Conservation (phyloP, 2,329 filamentous ascomycete species). For the Claviceps paspali region DNA sequence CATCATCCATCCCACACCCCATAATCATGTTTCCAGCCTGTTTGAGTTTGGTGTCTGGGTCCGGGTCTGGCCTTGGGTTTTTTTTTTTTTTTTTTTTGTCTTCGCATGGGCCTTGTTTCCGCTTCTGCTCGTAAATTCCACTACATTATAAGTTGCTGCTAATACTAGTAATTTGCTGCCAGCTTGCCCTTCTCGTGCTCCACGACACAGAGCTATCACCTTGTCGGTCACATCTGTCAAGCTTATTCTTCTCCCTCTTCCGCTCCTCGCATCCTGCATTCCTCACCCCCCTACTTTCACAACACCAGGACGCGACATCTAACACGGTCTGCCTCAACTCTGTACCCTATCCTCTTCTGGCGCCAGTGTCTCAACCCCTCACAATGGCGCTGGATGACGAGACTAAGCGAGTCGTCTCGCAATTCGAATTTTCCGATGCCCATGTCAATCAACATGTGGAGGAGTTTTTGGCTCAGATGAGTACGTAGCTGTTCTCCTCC, state of each 20-base stretch:
- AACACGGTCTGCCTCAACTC: slow-evolving; percentile 39
- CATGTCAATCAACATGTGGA: slow-evolving; percentile 66
- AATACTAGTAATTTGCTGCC: slow-evolving; percentile 1
- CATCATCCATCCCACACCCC: slow-evolving; percentile 2
- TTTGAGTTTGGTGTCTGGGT: not conserved
- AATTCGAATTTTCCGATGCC: slow-evolving; percentile 72
- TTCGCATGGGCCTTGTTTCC: not conserved
- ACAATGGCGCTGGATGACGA: slow-evolving; percentile 52
- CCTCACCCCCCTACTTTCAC: slow-evolving; percentile 5
- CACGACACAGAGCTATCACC: slow-evolving; percentile 29
- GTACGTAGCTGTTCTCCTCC: slow-evolving; percentile 29
- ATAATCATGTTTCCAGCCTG: not conserved
- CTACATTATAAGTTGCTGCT: not conserved
- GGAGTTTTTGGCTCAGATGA: slow-evolving; percentile 79
- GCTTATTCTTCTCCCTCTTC: slow-evolving; percentile 7
- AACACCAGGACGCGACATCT: slow-evolving; percentile 19
- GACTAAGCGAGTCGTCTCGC: slow-evolving; percentile 62
- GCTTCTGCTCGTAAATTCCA: not conserved
- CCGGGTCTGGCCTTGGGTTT: not conserved
- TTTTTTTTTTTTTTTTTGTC: no score
- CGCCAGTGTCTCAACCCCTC: slow-evolving; percentile 38
- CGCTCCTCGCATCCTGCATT: slow-evolving; percentile 5
- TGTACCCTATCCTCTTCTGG: slow-evolving; percentile 36
- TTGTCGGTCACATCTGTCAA: slow-evolving; percentile 10
- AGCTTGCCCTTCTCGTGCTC: slow-evolving; percentile 39